A percentile compares a stretch with the other conserved stretches of the same genome.
Conservation (phyloP, 768 basidiomycete species). For the Tylopilus sp. region DNA sequence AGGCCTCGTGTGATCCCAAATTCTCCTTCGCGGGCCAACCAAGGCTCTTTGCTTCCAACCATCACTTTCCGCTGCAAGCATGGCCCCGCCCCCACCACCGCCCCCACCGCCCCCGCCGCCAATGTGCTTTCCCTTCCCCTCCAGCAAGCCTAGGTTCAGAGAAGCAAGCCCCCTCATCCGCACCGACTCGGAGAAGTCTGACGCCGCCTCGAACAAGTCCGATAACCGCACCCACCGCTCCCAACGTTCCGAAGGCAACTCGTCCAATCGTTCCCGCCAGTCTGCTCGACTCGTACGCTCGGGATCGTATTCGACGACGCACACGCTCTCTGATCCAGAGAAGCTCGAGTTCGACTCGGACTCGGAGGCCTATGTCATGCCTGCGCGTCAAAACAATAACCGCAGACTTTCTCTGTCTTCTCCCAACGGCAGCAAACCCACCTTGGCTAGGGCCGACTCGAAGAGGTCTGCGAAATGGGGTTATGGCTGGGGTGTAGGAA, state of each 20-base stretch:
- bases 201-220: constrained; percentile 38
- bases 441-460: constrained; percentile 53
- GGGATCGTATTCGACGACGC: constrained; percentile 44
- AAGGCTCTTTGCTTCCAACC: constrained; percentile 18
- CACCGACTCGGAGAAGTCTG: constrained; percentile 41
- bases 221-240: constrained; percentile 29
- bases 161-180: constrained; percentile 32
- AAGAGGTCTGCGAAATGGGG: constrained; percentile 61
- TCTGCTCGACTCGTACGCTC: constrained; percentile 35
- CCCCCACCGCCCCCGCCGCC: constrained; percentile 51
- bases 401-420: constrained; percentile 41
- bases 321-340: constrained; percentile 38
- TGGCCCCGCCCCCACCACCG: constrained; percentile 45
- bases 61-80: constrained; percentile 30
- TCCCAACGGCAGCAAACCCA: constrained; percentile 33
- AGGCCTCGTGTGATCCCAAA: constrained; percentile 29
- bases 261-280: constrained; percentile 21
- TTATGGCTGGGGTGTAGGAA: constrained; percentile 70
- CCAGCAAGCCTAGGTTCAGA: constrained; percentile 24
- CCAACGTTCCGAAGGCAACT: constrained; percentile 18
- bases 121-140: constrained; percentile 56
- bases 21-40: constrained; percentile 13
- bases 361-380: constrained; percentile 55
- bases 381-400: constrained; percentile 31
- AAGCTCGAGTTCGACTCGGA: constrained; percentile 58